Evolutionary conservation across 2,329 filamentous ascomycete species (phyloP), one percentile per base, ranked within the genome.

Genomic region (Nannizzia gypsea): DNA sequence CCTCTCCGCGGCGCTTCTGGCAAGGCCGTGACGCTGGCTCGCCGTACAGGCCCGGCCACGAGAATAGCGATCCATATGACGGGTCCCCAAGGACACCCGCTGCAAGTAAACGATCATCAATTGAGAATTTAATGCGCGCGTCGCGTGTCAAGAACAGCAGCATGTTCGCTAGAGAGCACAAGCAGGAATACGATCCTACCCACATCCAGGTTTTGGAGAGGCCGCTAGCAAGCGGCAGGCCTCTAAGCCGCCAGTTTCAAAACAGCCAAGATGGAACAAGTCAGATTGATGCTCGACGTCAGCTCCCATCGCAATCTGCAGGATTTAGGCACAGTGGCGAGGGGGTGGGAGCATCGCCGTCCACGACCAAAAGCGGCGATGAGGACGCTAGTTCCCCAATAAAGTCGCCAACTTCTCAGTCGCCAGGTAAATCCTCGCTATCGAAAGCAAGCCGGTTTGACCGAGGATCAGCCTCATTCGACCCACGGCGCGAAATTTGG

Each of bases 91-190:
- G 87, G 9, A 83, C 86, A 6, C 86, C 87, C 6, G 59, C 58
- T 52, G 85, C 89, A 22, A 86, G 84, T 61, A 88, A 89, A 69
- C 86, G 92, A 70, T 89, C 89, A 52, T 97, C 92, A 17, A 91
- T 99, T 66, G 93, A 99, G 80, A 91, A 91, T 69, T 81, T 99
- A 62, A 95, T 96, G 77, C 89, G 87, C 72, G 91, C 90, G 34
- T 96, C 92, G 59, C 88, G 93, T 62, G 93, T 99, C 68, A 96
- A 92, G 81, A 97, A 96, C 78, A 96, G 92, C 81, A 95, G 87
- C 76, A 96, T 97, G 80, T 89, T 96, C 71, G 90, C 90, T 46
- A 87, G 91, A 59, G 91, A 96, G 75, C 87, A 90, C 70, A 91
- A 91, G 76, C 84, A 90, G 72, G 88, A 95, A 77, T 96, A 96